phyloP scores from a whole-genome alignment of 345 rosid genomes.

The Garcia nutans region DNA sequence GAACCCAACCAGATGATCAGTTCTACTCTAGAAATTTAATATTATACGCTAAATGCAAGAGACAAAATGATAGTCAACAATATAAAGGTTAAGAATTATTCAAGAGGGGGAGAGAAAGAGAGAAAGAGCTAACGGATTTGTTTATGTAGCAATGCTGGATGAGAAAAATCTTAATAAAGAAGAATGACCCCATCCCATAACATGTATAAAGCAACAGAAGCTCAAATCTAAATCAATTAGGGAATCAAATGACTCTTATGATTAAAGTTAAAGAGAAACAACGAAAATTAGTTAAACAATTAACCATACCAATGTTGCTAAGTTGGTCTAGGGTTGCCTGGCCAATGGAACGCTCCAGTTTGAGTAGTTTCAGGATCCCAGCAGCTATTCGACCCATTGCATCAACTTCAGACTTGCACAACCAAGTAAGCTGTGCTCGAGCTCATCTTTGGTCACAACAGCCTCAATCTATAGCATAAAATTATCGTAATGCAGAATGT shows the following conservation, averaged over 20 bases:
- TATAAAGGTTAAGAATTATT: too few relatives aligned
- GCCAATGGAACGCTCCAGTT: constrained; percentile 80
- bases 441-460: constrained; percentile 80
- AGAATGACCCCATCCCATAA: background rate
- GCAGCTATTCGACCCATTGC: constrained; percentile 94
- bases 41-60: too few relatives aligned
- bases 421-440: constrained; percentile 67
- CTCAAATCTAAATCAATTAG: background rate
- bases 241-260: background rate
- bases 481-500: constrained; percentile 4
- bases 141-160: too few relatives aligned
- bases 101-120: too few relatives aligned
- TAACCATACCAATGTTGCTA: constrained; percentile 77
- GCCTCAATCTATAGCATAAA: constrained; percentile 68
- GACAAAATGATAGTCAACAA: too few relatives aligned
- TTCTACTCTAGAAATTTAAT: too few relatives aligned
- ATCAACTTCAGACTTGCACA: constrained; percentile 88
- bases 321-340: constrained; percentile 77
- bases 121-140: too few relatives aligned
- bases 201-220: background rate
- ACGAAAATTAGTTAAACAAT: background rate
- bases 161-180: background rate
- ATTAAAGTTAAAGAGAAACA: background rate
- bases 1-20: background rate
- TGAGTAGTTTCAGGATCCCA: constrained; percentile 76